Evolutionary conservation across 2,329 filamentous ascomycete species (phyloP).

Genomic region (Hymenotorrendiella dingleyae): DNA sequence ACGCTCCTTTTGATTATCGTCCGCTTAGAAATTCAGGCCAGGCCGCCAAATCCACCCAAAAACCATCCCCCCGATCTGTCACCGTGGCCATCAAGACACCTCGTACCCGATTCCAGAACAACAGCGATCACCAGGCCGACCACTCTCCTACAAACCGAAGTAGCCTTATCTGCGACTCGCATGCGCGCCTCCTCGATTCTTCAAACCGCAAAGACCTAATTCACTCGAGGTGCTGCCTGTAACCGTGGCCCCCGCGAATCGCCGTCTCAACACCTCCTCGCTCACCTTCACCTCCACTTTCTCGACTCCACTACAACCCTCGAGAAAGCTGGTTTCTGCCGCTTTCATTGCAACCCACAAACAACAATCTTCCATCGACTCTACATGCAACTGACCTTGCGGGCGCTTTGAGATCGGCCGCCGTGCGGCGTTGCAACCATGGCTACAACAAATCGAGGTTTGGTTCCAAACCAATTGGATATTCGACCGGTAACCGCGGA

Average conservation of each 20-base stretch:
- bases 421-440: constrained; percentile 16
- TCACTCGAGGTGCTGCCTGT: too few relatives aligned
- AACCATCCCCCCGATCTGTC: background rate
- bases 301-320: background rate
- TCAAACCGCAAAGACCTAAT: too few relatives aligned
- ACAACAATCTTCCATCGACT: constrained; percentile 1
- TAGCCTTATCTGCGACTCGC: background rate
- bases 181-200: too few relatives aligned
- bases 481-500: constrained; percentile 6
- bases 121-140: too few relatives aligned
- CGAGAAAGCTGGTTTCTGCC: background rate
- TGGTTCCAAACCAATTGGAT: constrained; percentile 3
- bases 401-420: constrained; percentile 11
- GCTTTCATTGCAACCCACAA: background rate
- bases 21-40: too few relatives aligned
- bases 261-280: background rate
- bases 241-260: background rate
- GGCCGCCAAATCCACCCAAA: background rate
- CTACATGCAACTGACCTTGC: constrained; percentile 12
- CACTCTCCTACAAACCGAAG: background rate
- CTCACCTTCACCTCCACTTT: background rate
- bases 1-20: constrained; percentile 5
- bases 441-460: constrained; percentile 14
- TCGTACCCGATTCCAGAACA: too few relatives aligned
- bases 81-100: too few relatives aligned